Conservation (phyloP, 768 basidiomycete genomes). For the Leccinum subgranulosum region DNA sequence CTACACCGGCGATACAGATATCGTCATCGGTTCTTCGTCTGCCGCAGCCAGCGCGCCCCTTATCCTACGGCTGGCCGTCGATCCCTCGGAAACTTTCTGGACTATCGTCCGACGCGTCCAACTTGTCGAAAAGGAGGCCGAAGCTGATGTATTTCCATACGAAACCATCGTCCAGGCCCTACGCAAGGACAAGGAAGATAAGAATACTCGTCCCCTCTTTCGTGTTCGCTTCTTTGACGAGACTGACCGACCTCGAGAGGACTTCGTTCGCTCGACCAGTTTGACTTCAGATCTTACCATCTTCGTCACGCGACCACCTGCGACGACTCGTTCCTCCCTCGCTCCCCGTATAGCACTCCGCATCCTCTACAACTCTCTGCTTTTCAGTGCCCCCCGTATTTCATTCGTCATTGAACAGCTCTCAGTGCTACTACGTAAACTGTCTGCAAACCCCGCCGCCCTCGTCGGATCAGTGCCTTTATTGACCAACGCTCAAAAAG, state of each 20-base stretch:
- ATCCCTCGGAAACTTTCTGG: conserved; percentile 87
- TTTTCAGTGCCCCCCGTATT: conserved; percentile 82
- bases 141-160: conserved; percentile 77
- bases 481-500: conserved; percentile 66
- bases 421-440: conserved; percentile 68
- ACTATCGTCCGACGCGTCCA: conserved; percentile 83
- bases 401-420: conserved; percentile 82
- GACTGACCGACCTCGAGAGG: conserved; percentile 68
- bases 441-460: conserved; percentile 61
- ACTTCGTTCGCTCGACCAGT: conserved; percentile 76
- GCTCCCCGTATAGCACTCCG: conserved; percentile 76
- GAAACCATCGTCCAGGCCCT: conserved; percentile 70
- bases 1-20: conserved; percentile 93
- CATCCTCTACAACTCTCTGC: conserved; percentile 89
- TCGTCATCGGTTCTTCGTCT: conserved; percentile 88
- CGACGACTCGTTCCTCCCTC: conserved; percentile 60
- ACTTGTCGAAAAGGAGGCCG: conserved; percentile 78
- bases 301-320: conserved; percentile 73
- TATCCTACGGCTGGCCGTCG: conserved; percentile 77
- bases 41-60: conserved; percentile 73
- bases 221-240: conserved; percentile 97
- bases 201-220: conserved; percentile 64
- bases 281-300: conserved; percentile 91
- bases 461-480: conserved; percentile 79
- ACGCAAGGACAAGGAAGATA: conserved; percentile 61